phyloP scores from a whole-genome alignment of 192 early-diverging fungal species.

The Linnemannia schmuckeri region DNA sequence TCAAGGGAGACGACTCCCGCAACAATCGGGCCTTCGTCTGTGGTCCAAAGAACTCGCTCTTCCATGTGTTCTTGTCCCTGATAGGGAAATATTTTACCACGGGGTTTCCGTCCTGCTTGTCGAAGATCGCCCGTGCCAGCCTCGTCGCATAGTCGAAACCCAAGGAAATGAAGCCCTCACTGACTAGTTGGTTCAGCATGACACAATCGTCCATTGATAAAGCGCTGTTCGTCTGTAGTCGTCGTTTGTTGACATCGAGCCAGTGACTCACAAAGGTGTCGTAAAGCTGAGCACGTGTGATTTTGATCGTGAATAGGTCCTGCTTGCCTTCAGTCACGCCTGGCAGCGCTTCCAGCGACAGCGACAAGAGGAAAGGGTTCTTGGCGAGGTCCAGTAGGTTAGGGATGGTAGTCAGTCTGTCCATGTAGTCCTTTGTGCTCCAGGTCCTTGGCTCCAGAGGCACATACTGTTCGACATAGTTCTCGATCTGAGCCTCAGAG shows the following conservation, averaged over 20 bases:
- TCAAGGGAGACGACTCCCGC: not conserved
- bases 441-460: not conserved
- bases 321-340: not conserved
- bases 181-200: not conserved
- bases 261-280: not conserved
- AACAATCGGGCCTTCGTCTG: not conserved
- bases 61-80: not conserved
- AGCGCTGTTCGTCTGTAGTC: not conserved
- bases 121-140: not conserved
- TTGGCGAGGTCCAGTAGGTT: not conserved
- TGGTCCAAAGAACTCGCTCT: not conserved
- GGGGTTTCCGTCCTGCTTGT: not conserved
- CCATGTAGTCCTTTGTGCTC: not conserved
- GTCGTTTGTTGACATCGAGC: not conserved
- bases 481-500: not conserved
- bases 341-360: not conserved
- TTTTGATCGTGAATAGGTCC: not conserved
- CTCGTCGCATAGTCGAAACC: not conserved
- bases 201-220: too few relatives aligned
- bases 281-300: not conserved
- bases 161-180: not conserved
- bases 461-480: not conserved
- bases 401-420: not conserved
- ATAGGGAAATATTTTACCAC: not conserved
- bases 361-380: not conserved